phyloP scores from a whole-genome alignment of 257 asterid genomes.

The Salvia miltiorrhiza region DNA sequence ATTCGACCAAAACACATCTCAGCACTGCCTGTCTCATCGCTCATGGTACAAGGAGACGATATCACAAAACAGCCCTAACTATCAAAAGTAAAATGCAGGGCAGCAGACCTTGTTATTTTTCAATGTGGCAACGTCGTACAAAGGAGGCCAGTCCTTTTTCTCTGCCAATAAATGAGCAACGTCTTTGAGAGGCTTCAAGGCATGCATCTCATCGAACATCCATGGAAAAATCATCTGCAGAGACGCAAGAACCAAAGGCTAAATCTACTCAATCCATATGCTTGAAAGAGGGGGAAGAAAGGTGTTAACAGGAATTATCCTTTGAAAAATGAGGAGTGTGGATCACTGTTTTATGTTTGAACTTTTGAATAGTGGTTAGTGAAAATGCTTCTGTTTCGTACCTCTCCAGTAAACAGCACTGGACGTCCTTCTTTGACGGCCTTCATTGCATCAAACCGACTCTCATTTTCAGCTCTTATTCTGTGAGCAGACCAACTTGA shows the following conservation, averaged over 20 bases:
- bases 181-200: constrained; percentile 74
- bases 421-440: constrained; percentile 72
- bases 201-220: constrained; percentile 84
- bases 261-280: neutral
- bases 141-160: constrained; percentile 88
- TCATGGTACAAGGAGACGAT: neutral
- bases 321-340: neutral
- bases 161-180: constrained; percentile 76
- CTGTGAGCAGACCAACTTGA: constrained; percentile 91
- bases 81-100: neutral
- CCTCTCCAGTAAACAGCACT: constrained; percentile 93
- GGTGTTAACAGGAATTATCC: neutral
- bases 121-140: constrained; percentile 52
- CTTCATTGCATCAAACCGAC: constrained; percentile 67
- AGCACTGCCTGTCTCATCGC: neutral
- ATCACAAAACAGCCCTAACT: neutral
- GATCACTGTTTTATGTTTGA: neutral
- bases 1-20: neutral
- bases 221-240: constrained; percentile 92
- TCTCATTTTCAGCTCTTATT: constrained; percentile 56
- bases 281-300: neutral
- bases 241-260: constrained; percentile 1
- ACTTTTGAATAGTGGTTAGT: neutral
- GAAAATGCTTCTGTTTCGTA: constrained; percentile 25
- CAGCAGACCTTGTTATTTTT: constrained; percentile 65